Evolutionary conservation across 1,139 yeast genomes (phyloP).

Genomic region (Williopsis jadinii): DNA sequence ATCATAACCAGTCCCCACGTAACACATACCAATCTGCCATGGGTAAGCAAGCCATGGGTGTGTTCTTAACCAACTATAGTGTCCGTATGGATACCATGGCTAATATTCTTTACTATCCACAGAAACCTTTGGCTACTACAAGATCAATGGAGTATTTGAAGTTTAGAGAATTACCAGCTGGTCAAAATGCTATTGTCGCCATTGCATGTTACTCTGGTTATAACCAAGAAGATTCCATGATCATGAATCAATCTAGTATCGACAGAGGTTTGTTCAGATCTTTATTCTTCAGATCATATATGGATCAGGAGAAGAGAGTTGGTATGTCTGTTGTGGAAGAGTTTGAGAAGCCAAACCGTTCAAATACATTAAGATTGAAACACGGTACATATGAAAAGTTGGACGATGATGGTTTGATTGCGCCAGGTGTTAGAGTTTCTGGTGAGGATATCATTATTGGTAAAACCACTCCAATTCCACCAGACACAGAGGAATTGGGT

Average conservation of each 20-base stretch:
- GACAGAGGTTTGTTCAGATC: conserved; percentile 96
- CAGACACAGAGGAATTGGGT: conserved; percentile 96
- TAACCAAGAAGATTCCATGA: conserved; percentile 99
- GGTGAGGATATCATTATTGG: conserved; percentile 99
- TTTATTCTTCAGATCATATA: conserved; percentile 90
- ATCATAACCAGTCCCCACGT: conserved; percentile 99
- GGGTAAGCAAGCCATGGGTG: conserved; percentile 99
- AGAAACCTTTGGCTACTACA: conserved; percentile 98
- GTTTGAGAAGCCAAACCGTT: conserved; percentile 91
- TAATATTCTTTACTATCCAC: conserved; percentile 93
- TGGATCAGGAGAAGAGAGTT: conserved; percentile 97
- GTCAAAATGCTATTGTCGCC: conserved; percentile 98
- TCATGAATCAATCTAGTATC: conserved; percentile 97
- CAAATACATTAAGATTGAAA: conserved; percentile 89
- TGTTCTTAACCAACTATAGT: conserved; percentile 88
- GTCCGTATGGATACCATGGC: conserved; percentile 99
- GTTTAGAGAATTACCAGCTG: conserved; percentile 97
- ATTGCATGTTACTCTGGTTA: conserved; percentile 97
- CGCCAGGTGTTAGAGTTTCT: conserved; percentile 97
- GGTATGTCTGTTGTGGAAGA: conserved; percentile 98
- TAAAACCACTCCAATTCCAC: conserved; percentile 97
- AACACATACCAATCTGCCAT: conserved; percentile 98
- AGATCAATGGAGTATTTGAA: conserved; percentile 96
- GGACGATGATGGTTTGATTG: conserved; percentile 96
- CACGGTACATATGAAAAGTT: conserved; percentile 97